These are phyloP conservation scores for Tricholoma sp. DNA, from an alignment of 768 basidiomycete species.

Conservation along the genomic window DNA sequence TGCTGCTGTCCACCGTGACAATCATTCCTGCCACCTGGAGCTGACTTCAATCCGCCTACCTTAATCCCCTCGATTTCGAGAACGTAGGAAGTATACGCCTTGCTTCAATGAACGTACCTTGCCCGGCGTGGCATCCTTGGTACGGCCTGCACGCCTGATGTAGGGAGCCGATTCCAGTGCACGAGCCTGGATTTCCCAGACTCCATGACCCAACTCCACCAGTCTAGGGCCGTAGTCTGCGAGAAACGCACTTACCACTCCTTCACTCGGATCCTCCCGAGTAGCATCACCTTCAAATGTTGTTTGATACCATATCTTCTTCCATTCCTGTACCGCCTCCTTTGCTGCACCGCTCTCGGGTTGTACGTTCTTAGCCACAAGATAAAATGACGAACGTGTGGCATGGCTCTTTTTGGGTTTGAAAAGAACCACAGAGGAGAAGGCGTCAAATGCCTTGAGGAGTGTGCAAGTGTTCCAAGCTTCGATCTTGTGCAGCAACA, in stretches of 20 bases:
- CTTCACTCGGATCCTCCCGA: neutral
- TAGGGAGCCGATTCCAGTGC: neutral
- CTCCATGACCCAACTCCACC: neutral
- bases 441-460: neutral
- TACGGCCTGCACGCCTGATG: neutral
- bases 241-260: neutral
- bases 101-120: too few relatives aligned
- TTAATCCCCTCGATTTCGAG: too few relatives aligned
- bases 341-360: neutral
- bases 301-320: neutral
- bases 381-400: neutral
- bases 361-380: neutral
- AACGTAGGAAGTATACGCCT: too few relatives aligned
- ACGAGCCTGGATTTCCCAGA: neutral
- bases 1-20: too few relatives aligned
- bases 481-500: neutral
- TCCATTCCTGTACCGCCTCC: neutral
- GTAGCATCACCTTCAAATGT: neutral
- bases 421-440: neutral
- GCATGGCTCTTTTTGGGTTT: neutral
- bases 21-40: too few relatives aligned
- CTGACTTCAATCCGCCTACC: too few relatives aligned
- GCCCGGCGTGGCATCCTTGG: too few relatives aligned
- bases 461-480: neutral
- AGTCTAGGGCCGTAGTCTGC: neutral